Percentiles rank a stretch among this genome's conserved stretches.
Evolutionary conservation across 2,329 filamentous ascomycete species (phyloP).

Genomic region (Lachnum nothofagi): DNA sequence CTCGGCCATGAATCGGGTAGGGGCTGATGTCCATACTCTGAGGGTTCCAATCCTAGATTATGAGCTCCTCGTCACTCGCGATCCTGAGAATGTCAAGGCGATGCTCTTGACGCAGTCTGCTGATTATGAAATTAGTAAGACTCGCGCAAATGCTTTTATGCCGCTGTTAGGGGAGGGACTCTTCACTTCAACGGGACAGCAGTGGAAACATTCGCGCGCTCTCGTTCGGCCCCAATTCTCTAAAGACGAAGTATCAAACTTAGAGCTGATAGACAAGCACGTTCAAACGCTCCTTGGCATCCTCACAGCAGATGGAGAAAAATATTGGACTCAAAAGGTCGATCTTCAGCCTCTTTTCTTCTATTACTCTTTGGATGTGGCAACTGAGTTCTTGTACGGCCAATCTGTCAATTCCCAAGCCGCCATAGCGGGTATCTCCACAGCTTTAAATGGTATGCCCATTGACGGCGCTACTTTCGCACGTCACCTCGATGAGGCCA

Average conservation of each 20-base stretch:
- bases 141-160: conserved; percentile 33
- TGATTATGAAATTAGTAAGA: conserved; percentile 35
- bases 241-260: conserved; percentile 48
- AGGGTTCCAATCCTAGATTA: conserved; percentile 37
- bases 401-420: conserved; percentile 29
- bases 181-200: conserved; percentile 18
- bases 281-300: conserved; percentile 34
- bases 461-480: conserved; percentile 21
- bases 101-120: conserved; percentile 29
- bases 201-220: conserved; percentile 37
- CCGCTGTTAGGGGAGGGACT: conserved; percentile 24
- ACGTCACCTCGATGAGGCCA: conserved; percentile 20
- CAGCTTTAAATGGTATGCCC: conserved; percentile 15
- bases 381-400: conserved; percentile 41
- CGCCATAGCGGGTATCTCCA: conserved; percentile 15
- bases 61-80: conserved; percentile 35
- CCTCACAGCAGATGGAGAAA: conserved; percentile 38
- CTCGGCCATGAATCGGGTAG: conserved; percentile 30
- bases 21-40: conserved; percentile 32
- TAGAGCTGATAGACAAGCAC: conserved; percentile 39
- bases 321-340: conserved; percentile 37
- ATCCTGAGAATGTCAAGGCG: conserved; percentile 33
- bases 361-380: conserved; percentile 49
- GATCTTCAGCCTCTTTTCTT: conserved; percentile 53
- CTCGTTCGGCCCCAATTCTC: conserved; percentile 49